Conservation (phyloP, 2,329 filamentous ascomycete species). For the Hymenoscyphus salicellus region DNA sequence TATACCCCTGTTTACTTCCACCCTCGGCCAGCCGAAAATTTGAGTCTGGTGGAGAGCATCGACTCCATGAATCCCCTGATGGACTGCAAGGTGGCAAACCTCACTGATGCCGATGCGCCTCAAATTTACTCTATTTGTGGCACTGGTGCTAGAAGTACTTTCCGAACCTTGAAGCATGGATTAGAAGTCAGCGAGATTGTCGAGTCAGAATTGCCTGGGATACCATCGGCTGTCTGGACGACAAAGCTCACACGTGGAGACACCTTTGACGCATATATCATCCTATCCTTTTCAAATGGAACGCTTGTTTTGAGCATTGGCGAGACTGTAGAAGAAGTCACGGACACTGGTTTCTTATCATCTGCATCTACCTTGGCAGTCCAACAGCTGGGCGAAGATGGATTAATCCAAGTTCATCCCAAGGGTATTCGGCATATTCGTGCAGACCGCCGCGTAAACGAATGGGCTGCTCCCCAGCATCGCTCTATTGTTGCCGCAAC, state of each 20-base stretch:
- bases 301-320: conserved; percentile 93
- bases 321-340: conserved; percentile 94
- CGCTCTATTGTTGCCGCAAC: conserved; percentile 92
- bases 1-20: conserved; percentile 83
- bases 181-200: conserved; percentile 92
- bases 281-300: conserved; percentile 87
- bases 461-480: conserved; percentile 92
- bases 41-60: conserved; percentile 80
- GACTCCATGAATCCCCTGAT: conserved; percentile 87
- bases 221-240: conserved; percentile 92
- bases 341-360: conserved; percentile 86
- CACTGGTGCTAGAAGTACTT: conserved; percentile 81
- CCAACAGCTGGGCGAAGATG: conserved; percentile 90
- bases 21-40: conserved; percentile 73
- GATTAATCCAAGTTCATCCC: conserved; percentile 91
- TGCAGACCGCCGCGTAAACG: conserved; percentile 72
- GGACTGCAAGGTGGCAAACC: conserved; percentile 86
- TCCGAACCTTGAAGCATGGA: conserved; percentile 89
- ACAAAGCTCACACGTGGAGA: conserved; percentile 80
- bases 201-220: conserved; percentile 84
- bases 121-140: conserved; percentile 95
- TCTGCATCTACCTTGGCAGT: conserved; percentile 87
- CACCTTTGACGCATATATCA: conserved; percentile 88
- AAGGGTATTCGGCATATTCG: conserved; percentile 91
- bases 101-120: conserved; percentile 88